Conservation (phyloP, 371 early-diverging fungal genomes). For the Mortierella sp. region DNA sequence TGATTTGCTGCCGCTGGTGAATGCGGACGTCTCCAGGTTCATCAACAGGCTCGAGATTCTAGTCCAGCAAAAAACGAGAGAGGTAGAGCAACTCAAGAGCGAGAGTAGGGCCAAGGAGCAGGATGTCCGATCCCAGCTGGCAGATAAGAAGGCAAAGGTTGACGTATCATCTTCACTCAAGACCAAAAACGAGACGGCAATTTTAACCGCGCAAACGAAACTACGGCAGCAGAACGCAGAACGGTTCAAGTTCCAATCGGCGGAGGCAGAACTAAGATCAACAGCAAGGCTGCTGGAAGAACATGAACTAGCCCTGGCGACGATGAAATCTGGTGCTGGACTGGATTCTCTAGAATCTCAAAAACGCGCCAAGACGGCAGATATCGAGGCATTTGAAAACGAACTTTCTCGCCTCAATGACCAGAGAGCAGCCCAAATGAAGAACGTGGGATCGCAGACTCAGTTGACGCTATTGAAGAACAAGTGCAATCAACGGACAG, state of each 20-base stretch:
- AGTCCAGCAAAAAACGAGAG: constrained; percentile 19
- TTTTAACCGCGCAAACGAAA: constrained; percentile 28
- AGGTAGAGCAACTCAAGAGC: constrained; percentile 25
- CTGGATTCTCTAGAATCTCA: constrained; percentile 28
- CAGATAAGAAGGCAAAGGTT: constrained; percentile 55
- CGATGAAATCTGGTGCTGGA: constrained; percentile 23
- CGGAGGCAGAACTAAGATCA: constrained; percentile 18
- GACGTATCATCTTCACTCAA: constrained; percentile 52
- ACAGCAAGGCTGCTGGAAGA: constrained; percentile 14
- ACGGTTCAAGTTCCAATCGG: constrained; percentile 20
- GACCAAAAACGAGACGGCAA: constrained; percentile 14
- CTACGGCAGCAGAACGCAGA: constrained; percentile 30
- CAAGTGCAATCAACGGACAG: constrained; percentile 11
- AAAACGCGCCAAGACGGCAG: constrained; percentile 25
- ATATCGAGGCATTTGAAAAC: constrained; percentile 42
- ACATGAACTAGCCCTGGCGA: constrained; percentile 26
- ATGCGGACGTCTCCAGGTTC: constrained; percentile 29
- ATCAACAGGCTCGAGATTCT: constrained; percentile 24
- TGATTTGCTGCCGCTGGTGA: constrained; percentile 20
- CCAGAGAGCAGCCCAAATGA: constrained; percentile 32
- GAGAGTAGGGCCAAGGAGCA: constrained; percentile 30
- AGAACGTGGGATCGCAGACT: constrained; percentile 37
- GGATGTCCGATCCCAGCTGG: constrained; percentile 40
- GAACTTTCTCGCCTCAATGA: constrained; percentile 36
- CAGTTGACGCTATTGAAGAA: constrained; percentile 29